A percentile compares a stretch with the other conserved stretches of the same genome.
Evolutionary conservation across 768 basidiomycete genomes (phyloP).

Genomic region (Chalciporus chontae): DNA sequence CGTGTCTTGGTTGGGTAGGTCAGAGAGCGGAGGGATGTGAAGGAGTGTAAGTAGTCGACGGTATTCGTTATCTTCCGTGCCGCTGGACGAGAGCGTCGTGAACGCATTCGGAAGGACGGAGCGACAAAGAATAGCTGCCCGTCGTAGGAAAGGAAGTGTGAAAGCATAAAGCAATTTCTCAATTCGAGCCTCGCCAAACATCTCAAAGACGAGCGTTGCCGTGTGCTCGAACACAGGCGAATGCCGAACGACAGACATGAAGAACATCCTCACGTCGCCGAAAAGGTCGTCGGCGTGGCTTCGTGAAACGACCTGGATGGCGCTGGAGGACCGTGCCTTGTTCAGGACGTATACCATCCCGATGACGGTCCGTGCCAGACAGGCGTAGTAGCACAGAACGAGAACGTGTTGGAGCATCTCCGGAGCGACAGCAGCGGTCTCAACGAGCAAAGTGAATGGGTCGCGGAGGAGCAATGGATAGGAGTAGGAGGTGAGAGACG

Average conservation of each 20-base stretch:
- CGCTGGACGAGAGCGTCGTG: conserved; percentile 38
- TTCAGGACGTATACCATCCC: conserved; percentile 80
- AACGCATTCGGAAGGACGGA: conserved; percentile 67
- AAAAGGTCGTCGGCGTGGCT: conserved; percentile 71
- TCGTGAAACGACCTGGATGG: conserved; percentile 42
- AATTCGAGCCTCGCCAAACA: conserved; percentile 79
- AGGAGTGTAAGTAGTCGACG: conserved; percentile 70
- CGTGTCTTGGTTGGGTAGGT: conserved; percentile 79
- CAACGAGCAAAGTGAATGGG: conserved; percentile 85
- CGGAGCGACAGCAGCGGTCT: conserved; percentile 86
- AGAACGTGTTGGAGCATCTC: conserved; percentile 87
- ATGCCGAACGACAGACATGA: conserved; percentile 87
- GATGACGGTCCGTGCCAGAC: conserved; percentile 81
- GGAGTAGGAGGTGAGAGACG: conserved; percentile 77
- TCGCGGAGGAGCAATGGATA: conserved; percentile 86
- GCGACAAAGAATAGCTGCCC: conserved; percentile 80
- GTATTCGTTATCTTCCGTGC: conserved; percentile 64
- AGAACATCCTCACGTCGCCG: conserved; percentile 83
- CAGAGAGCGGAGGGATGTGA: conserved; percentile 74
- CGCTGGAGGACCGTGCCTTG: conserved; percentile 58
- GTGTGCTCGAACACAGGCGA: conserved; percentile 86
- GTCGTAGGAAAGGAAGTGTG: conserved; percentile 88
- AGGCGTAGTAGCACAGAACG: conserved; percentile 87
- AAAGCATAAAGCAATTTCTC: conserved; percentile 85
- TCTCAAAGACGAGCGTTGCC: conserved; percentile 72